phyloP scores from a whole-genome alignment of 352 stramenopile genomes.

The Globisporangium canariense region DNA sequence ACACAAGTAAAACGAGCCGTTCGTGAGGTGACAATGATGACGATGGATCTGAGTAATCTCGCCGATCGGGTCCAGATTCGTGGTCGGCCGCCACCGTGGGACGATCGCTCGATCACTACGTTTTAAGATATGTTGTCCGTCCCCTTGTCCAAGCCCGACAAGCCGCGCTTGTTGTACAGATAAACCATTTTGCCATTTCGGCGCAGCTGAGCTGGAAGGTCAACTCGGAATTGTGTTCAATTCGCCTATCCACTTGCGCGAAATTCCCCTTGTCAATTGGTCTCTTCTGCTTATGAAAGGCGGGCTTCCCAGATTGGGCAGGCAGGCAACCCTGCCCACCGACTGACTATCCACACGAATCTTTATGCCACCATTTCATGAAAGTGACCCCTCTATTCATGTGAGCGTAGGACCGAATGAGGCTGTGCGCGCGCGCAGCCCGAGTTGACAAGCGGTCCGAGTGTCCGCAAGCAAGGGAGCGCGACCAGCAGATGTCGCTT shows the following conservation, averaged over 20 bases:
- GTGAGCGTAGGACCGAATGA: too few species aligned
- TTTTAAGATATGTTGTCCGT: not conserved
- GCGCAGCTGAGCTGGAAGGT: too few species aligned
- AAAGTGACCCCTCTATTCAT: too few species aligned
- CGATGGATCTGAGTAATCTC: constrained; percentile 1
- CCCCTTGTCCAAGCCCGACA: not conserved
- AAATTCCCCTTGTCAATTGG: not conserved
- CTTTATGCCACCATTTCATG: not conserved
- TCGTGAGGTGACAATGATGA: not conserved
- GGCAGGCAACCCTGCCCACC: not conserved
- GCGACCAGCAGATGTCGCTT: too few species aligned
- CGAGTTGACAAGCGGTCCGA: not conserved
- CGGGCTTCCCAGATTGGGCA: too few species aligned
- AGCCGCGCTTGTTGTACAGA: too few species aligned
- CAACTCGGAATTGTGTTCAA: not conserved
- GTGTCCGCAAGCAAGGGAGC: too few species aligned
- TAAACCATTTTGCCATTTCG: not conserved
- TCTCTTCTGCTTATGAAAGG: too few species aligned
- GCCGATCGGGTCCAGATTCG: not conserved
- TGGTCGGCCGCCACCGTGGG: not conserved
- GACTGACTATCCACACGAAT: not conserved
- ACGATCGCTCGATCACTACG: not conserved
- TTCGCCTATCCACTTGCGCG: not conserved
- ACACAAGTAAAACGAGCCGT: too few species aligned
- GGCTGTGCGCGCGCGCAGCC: too few species aligned